Conservation (phyloP, 306 rosid species). For the Neltuma alba region DNA sequence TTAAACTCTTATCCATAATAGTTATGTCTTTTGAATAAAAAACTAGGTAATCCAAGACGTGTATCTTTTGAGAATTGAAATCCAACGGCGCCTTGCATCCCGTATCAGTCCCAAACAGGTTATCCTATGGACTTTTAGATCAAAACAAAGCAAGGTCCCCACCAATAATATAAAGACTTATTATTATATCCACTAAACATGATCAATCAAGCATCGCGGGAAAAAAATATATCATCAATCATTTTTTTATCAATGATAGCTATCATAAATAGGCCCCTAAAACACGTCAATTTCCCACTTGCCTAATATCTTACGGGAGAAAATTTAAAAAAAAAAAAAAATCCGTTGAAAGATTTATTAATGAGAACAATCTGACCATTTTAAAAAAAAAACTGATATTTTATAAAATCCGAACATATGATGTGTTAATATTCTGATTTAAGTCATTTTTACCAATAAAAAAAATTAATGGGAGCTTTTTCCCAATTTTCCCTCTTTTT, state of each 20-base stretch:
- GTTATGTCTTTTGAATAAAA: neutral
- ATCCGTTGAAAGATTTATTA: no score
- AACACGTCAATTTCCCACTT: neutral
- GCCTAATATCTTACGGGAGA: neutral
- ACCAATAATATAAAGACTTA: neutral
- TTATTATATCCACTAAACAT: neutral
- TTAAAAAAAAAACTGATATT: no score
- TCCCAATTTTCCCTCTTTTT: no score
- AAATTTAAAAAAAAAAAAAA: no score
- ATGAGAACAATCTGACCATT: no score
- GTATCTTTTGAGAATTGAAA: no score
- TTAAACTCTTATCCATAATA: neutral
- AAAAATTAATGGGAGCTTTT: no score
- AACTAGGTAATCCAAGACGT: neutral
- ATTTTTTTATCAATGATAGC: neutral
- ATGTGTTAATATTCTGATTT: no score
- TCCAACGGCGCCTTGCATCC: neutral
- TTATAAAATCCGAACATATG: no score
- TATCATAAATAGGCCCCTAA: neutral
- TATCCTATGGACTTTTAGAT: neutral
- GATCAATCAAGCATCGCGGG: no score
- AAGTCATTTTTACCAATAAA: no score
- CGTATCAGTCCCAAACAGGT: neutral
- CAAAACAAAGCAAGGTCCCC: neutral
- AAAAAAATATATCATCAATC: no score